Percentiles rank a stretch among this genome's conserved stretches.
Evolutionary conservation across 2,329 filamentous ascomycete species (phyloP).

Genomic region (Ceratocystis smalleyi): DNA sequence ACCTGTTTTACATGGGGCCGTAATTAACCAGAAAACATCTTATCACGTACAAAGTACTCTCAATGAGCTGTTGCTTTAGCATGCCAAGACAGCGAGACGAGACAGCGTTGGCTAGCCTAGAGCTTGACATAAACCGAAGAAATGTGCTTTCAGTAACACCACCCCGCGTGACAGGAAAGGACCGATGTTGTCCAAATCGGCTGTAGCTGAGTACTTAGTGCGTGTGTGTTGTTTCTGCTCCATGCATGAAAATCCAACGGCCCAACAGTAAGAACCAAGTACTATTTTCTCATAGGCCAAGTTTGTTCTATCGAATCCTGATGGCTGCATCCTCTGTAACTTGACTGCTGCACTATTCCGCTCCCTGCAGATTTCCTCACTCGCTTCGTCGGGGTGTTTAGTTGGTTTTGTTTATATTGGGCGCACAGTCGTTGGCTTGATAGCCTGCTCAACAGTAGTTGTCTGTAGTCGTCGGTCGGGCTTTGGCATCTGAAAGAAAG

Average conservation of each 20-base stretch:
- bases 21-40: not conserved
- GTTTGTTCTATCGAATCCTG: not conserved
- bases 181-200: no score
- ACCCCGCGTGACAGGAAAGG: no score
- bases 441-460: not conserved
- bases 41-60: not conserved
- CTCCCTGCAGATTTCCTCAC: not conserved
- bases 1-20: no score
- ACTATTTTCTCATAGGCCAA: not conserved
- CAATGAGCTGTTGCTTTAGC: not conserved
- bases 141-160: no score
- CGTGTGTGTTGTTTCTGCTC: no score
- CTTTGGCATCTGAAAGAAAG: not conserved
- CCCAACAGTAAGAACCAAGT: not conserved
- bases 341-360: conserved; percentile 2
- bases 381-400: conserved; percentile 1
- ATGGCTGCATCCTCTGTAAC: conserved; percentile 2
- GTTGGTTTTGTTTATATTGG: not conserved
- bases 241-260: not conserved
- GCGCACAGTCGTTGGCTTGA: not conserved
- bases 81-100: not conserved
- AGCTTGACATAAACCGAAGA: not conserved
- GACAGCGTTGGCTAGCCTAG: not conserved
- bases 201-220: no score
- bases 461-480: not conserved